phyloP scores from a whole-genome alignment of 2,329 filamentous ascomycete genomes.

The Epichloe bromicola region DNA sequence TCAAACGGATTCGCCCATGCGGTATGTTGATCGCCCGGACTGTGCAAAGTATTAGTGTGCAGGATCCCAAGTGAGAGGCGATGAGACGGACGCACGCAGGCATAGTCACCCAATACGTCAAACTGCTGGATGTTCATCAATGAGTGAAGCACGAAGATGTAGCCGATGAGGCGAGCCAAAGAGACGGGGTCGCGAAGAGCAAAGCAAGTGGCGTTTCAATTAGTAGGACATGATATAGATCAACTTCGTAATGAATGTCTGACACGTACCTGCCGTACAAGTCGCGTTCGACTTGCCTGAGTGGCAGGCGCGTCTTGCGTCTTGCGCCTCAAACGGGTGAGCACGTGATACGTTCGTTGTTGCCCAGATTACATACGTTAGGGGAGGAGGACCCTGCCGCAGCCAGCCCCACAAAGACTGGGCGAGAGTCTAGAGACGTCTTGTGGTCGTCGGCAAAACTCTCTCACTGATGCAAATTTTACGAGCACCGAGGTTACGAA shows the following conservation, averaged over 20 bases:
- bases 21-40: slow-evolving; percentile 53
- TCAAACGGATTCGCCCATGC: slow-evolving; percentile 66
- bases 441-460: no score
- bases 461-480: no score
- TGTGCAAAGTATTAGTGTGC: slow-evolving; percentile 21
- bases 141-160: background rate
- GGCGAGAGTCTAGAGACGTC: no score
- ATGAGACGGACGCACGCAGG: slow-evolving; percentile 26
- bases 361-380: no score
- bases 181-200: background rate
- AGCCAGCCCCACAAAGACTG: background rate
- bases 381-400: background rate
- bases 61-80: slow-evolving; percentile 3
- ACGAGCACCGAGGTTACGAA: no score
- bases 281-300: background rate
- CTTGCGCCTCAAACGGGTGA: slow-evolving; percentile 5
- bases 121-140: background rate
- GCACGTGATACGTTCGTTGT: slow-evolving; percentile 6
- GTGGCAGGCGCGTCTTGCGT: slow-evolving; percentile 3
- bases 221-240: background rate
- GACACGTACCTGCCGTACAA: background rate
- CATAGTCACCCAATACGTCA: slow-evolving; percentile 17
- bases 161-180: background rate
- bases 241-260: background rate
- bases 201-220: background rate